Evolutionary conservation across 495 filamentous ascomycete genomes (phyloP).

Genomic region (Parachaetomium inaequale): DNA sequence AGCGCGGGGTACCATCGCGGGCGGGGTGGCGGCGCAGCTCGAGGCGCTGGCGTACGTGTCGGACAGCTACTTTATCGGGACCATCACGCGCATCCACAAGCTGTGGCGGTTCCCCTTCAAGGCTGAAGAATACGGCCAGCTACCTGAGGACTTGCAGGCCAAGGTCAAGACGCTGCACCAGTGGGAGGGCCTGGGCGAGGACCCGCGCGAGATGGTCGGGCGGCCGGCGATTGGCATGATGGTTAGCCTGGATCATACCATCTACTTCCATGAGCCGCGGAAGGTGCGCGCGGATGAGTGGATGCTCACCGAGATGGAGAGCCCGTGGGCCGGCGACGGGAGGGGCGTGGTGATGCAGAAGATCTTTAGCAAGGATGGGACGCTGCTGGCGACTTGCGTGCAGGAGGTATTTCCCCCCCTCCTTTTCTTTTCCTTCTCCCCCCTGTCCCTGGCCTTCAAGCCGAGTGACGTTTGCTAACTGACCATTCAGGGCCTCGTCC

Average conservation of each 20-base stretch:
- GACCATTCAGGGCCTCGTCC: slow-evolving; percentile 24
- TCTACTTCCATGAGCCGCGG: slow-evolving; percentile 87
- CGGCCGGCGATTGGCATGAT: slow-evolving; percentile 79
- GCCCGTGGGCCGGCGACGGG: slow-evolving; percentile 89
- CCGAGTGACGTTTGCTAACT: background rate
- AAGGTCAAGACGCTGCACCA: slow-evolving; percentile 37
- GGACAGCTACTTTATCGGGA: slow-evolving; percentile 89
- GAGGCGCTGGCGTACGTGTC: slow-evolving; percentile 87
- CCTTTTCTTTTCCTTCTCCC: background rate
- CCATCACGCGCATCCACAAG: slow-evolving; percentile 71
- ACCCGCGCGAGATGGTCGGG: slow-evolving; percentile 37
- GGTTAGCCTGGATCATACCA: slow-evolving; percentile 89
- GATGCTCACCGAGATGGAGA: slow-evolving; percentile 89
- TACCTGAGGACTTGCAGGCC: slow-evolving; percentile 29
- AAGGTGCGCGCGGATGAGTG: slow-evolving; percentile 85
- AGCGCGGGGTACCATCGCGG: slow-evolving; percentile 68
- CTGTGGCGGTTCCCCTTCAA: slow-evolving; percentile 57
- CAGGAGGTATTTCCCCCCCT: slow-evolving; percentile 59
- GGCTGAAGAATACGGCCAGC: slow-evolving; percentile 33
- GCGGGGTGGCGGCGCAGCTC: slow-evolving; percentile 75
- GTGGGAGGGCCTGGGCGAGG: slow-evolving; percentile 40
- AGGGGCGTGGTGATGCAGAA: slow-evolving; percentile 81
- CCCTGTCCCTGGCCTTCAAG: background rate
- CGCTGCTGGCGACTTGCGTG: slow-evolving; percentile 77
- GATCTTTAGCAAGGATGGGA: slow-evolving; percentile 81